A percentile compares a stretch with the other conserved stretches of the same genome.
Conservation (phyloP, 192 early-diverging fungal genomes). For the Gonapodya prolifera region DNA sequence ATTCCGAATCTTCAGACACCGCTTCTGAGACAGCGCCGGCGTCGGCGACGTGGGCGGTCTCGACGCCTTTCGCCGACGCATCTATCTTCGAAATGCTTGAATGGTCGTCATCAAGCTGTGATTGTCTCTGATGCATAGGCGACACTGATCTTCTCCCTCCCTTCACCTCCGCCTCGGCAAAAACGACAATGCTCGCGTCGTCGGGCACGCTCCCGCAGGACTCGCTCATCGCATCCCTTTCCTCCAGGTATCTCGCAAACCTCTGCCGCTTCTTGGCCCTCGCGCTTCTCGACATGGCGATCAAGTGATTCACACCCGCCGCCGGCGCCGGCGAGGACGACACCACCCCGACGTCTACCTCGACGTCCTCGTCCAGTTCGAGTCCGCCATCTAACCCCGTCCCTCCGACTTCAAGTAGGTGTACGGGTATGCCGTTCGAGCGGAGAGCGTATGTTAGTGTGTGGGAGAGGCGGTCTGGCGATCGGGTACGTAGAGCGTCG, state of each 20-base stretch:
- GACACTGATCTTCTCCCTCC: too few relatives aligned
- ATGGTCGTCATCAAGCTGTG: too few relatives aligned
- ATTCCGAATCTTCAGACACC: neutral
- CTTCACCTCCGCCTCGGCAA: too few relatives aligned
- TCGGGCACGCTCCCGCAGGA: too few relatives aligned
- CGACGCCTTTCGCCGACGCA: too few relatives aligned
- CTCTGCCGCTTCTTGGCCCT: neutral
- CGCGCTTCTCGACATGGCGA: neutral
- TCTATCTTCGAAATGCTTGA: too few relatives aligned
- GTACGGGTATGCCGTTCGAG: neutral
- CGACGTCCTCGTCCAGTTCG: neutral
- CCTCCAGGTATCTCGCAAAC: neutral
- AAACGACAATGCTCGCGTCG: too few relatives aligned
- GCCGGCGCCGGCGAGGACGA: neutral
- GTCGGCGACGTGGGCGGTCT: too few relatives aligned
- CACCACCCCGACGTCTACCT: neutral
- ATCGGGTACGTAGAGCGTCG: neutral
- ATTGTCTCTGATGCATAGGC: too few relatives aligned
- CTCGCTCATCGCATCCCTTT: neutral
- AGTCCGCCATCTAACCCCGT: neutral
- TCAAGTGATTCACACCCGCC: neutral
- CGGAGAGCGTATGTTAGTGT: neutral
- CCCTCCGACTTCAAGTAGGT: neutral
- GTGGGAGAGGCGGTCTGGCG: neutral
- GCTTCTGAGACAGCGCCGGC: too few relatives aligned